Conservation (phyloP, 345 rosid genomes). For the Gossypium thurberi region DNA sequence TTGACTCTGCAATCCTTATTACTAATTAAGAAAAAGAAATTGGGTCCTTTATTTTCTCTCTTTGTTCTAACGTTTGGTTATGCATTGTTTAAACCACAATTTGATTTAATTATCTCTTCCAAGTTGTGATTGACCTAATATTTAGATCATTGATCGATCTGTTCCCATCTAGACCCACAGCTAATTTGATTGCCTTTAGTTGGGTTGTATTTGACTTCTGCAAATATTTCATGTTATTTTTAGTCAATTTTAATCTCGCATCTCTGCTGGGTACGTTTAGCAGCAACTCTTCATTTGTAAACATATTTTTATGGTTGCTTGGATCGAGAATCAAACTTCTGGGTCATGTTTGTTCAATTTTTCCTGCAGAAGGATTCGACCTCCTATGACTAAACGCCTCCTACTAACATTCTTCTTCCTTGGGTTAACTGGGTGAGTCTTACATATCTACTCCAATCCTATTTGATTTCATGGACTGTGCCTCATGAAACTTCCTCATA, state of each 20-base stretch:
- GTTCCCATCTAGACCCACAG: background rate
- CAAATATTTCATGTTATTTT: background rate
- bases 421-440: constrained; percentile 78
- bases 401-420: constrained; percentile 74
- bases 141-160: background rate
- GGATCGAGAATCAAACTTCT: constrained; percentile 8
- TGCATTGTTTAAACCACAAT: background rate
- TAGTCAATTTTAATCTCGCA: background rate
- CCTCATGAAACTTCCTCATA: constrained; percentile 8
- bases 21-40: background rate
- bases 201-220: background rate
- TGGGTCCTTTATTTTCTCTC: background rate
- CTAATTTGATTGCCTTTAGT: background rate
- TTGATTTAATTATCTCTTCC: background rate
- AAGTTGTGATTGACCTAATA: background rate
- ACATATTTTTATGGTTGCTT: background rate
- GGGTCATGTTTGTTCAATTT: constrained; percentile 22
- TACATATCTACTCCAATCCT: constrained; percentile 4
- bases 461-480: background rate
- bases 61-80: background rate
- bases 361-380: constrained; percentile 61
- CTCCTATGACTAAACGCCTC: constrained; percentile 62
- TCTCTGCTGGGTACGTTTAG: background rate
- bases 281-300: background rate
- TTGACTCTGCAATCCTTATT: no score